A percentile compares a stretch with the other conserved stretches of the same genome.
These are phyloP conservation scores for Corylus americana DNA, from an alignment of 306 rosid genomes.

Conservation along the genomic window DNA sequence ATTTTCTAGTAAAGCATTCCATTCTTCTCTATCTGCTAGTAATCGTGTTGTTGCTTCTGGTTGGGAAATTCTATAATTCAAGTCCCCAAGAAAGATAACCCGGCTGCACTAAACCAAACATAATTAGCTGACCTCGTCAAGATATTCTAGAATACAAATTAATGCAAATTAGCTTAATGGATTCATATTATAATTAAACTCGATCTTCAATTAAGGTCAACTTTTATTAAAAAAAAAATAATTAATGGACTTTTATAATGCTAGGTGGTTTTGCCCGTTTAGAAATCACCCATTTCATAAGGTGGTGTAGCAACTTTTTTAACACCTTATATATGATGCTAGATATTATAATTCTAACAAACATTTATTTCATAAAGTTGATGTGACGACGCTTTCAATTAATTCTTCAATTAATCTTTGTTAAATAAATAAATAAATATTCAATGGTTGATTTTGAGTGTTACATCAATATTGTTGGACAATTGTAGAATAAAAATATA, in stretches of 20 bases:
- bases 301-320: conserved; percentile 26
- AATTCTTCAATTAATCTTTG: no score
- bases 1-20: conserved; percentile 65
- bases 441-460: no score
- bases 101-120: conserved; percentile 48
- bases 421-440: no score
- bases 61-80: conserved; percentile 77
- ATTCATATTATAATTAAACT: neutral
- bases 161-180: neutral
- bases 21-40: conserved; percentile 53
- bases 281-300: conserved; percentile 12
- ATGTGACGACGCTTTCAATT: no score
- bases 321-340: neutral
- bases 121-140: conserved; percentile 22
- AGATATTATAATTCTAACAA: no score
- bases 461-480: no score
- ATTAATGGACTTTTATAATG: neutral
- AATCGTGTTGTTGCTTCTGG: conserved; percentile 71
- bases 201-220: conserved; percentile 22
- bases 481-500: no score
- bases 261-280: conserved; percentile 20
- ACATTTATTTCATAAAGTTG: no score
- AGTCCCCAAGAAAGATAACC: conserved; percentile 81
- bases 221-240: neutral
- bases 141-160: neutral